A percentile compares a stretch with the other conserved stretches of the same genome.
phyloP scores from a whole-genome alignment of 1,284 basidiomycete species.

The Laetiporus sulphureus region DNA sequence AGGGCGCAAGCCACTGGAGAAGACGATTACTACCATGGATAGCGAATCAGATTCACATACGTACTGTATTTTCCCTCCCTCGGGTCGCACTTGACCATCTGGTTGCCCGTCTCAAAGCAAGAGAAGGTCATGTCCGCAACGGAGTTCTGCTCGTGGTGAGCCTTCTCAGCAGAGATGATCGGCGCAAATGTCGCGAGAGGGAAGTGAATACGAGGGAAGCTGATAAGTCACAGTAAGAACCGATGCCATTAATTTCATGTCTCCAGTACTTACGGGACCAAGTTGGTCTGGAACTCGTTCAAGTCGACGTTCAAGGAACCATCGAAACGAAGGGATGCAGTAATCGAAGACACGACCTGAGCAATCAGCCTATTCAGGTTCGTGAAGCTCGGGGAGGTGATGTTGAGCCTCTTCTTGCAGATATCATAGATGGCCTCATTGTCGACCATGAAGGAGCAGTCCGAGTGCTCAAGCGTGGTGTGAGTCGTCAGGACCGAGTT shows the following conservation, averaged over 20 bases:
- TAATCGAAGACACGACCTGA: conserved; percentile 86
- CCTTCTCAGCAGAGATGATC: conserved; percentile 75
- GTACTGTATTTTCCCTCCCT: conserved; percentile 81
- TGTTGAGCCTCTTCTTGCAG: conserved; percentile 84
- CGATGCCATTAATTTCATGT: neutral
- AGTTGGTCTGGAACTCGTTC: conserved; percentile 82
- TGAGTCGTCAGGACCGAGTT: conserved; percentile 99
- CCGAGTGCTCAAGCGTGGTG: conserved; percentile 98
- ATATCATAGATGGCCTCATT: conserved; percentile 97
- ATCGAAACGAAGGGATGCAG: conserved; percentile 76
- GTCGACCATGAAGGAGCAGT: conserved; percentile 99
- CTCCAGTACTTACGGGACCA: conserved; percentile 49
- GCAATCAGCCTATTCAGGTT: conserved; percentile 89
- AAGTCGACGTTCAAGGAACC: conserved; percentile 78
- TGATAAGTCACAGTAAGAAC: conserved; percentile 7
- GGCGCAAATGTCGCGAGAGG: conserved; percentile 88
- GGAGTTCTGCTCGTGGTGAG: conserved; percentile 89
- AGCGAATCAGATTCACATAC: conserved; percentile 19
- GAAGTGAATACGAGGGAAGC: conserved; percentile 84
- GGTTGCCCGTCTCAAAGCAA: conserved; percentile 90
- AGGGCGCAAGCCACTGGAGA: conserved; percentile 64
- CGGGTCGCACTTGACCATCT: conserved; percentile 85
- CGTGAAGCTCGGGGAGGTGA: conserved; percentile 75
- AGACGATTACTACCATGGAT: conserved; percentile 8
- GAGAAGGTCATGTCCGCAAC: conserved; percentile 93